Evolutionary conservation across 306 rosid genomes (phyloP).

Genomic region (Hippophae tibetana): DNA sequence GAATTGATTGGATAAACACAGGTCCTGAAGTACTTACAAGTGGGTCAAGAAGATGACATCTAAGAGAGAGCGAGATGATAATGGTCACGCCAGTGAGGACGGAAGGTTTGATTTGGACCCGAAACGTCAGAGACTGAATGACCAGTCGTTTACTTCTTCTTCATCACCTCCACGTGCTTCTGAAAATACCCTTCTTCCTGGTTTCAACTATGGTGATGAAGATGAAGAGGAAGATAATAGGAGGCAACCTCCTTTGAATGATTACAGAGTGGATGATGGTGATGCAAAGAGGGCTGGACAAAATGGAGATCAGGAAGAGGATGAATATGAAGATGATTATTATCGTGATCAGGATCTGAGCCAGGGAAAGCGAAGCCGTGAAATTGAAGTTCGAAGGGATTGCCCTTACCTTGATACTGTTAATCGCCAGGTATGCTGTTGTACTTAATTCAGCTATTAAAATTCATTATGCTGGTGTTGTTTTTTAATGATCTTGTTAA

Average conservation of each 20-base stretch:
- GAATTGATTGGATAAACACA: background rate
- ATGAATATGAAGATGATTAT: constrained; percentile 42
- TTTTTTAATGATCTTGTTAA: background rate
- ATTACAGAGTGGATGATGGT: constrained; percentile 2
- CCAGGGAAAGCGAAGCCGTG: constrained; percentile 51
- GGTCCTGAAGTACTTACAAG: background rate
- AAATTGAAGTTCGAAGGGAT: constrained; percentile 80
- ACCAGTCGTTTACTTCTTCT: constrained; percentile 5
- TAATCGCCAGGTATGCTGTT: constrained; percentile 72
- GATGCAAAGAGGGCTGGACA: constrained; percentile 5
- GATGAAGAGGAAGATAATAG: constrained; percentile 37
- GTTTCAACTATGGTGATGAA: constrained; percentile 43
- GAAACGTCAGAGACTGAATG: constrained; percentile 24
- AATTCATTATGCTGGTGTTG: background rate
- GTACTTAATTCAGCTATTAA: constrained; percentile 1
- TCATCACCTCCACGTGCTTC: constrained; percentile 16
- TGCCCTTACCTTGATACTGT: constrained; percentile 96
- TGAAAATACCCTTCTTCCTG: constrained; percentile 33
- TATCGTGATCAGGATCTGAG: constrained; percentile 24
- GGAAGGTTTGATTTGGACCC: constrained; percentile 14
- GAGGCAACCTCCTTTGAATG: constrained; percentile 5
- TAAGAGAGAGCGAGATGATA: constrained; percentile 23
- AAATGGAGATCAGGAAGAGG: constrained; percentile 36
- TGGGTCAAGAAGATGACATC: constrained; percentile 19
- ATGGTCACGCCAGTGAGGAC: background rate